These are phyloP conservation scores for Candida palmyrensis DNA, from an alignment of 805 yeast genomes.

Conservation along the genomic window DNA sequence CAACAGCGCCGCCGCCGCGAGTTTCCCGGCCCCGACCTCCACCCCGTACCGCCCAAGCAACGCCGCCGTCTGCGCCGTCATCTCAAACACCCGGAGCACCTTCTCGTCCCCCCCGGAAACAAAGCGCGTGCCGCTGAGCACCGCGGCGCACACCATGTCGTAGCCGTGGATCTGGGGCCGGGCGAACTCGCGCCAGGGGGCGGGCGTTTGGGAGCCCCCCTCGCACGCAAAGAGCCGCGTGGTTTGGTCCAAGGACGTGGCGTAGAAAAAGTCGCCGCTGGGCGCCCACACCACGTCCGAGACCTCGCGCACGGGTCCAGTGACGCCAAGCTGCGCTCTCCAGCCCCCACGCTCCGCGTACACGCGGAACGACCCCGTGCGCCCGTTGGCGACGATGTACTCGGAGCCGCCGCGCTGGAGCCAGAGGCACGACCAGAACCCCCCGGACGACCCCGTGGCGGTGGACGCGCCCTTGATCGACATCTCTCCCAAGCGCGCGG, in stretches of 20 bases:
- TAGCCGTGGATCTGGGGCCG: slow-evolving; percentile 98
- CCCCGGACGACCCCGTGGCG: slow-evolving; percentile 89
- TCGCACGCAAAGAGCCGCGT: slow-evolving; percentile 78
- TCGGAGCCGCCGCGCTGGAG: slow-evolving; percentile 25
- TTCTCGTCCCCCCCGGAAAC: slow-evolving; percentile 97
- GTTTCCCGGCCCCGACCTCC: slow-evolving; percentile 19
- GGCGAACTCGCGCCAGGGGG: slow-evolving; percentile 85
- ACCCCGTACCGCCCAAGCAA: slow-evolving; percentile 52
- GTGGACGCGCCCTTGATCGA: slow-evolving; percentile 96
- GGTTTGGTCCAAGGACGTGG: slow-evolving; percentile 91
- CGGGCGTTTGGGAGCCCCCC: slow-evolving; percentile 15
- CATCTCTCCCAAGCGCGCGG: slow-evolving; percentile 79
- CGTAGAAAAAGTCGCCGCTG: slow-evolving; percentile 59
- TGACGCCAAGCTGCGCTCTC: slow-evolving; percentile 44
- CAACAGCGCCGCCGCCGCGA: slow-evolving; percentile 82
- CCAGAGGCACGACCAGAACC: slow-evolving; percentile 69
- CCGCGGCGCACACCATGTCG: slow-evolving; percentile 80
- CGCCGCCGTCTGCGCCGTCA: slow-evolving; percentile 73
- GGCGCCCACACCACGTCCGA: slow-evolving; percentile 78
- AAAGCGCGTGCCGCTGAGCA: slow-evolving; percentile 56
- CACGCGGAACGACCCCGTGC: slow-evolving; percentile 86
- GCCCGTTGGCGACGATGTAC: slow-evolving; percentile 74
- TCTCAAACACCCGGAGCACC: slow-evolving; percentile 80
- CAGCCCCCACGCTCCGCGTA: slow-evolving; percentile 38
- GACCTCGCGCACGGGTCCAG: slow-evolving; percentile 72